These are phyloP conservation scores for Termitomyces sp. DNA, from an alignment of 768 basidiomycete species.

Conservation along the genomic window DNA sequence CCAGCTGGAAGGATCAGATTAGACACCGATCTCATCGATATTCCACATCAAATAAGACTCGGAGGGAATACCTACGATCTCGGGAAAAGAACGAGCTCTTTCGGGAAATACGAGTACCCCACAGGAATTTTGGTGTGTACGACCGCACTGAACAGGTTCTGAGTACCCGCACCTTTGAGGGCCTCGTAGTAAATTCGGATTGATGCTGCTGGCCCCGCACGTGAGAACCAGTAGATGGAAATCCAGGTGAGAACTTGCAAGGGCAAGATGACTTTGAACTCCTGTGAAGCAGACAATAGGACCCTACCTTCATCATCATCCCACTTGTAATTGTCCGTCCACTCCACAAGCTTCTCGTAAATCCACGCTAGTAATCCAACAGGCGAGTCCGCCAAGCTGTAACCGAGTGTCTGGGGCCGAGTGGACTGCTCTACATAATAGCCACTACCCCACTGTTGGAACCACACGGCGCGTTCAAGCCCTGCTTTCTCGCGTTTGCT, in stretches of 20 bases:
- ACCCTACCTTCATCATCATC: constrained; percentile 49
- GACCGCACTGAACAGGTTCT: neutral
- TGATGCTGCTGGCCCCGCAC: constrained; percentile 54
- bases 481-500: constrained; percentile 30
- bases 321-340: constrained; percentile 50
- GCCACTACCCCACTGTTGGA: constrained; percentile 25
- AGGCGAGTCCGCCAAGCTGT: constrained; percentile 54
- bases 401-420: constrained; percentile 51
- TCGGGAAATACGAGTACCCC: constrained; percentile 53
- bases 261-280: neutral
- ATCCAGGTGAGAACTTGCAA: constrained; percentile 56
- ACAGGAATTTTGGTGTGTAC: constrained; percentile 32
- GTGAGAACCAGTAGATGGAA: constrained; percentile 59
- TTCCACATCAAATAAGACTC: neutral
- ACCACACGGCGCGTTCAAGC: constrained; percentile 25
- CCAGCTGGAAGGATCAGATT: constrained; percentile 34
- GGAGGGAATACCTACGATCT: constrained; percentile 13
- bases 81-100: constrained; percentile 34
- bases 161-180: constrained; percentile 13
- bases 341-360: constrained; percentile 46
- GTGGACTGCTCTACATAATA: constrained; percentile 41
- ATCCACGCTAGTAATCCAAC: constrained; percentile 52
- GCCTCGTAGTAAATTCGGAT: constrained; percentile 58
- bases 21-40: neutral
- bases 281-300: neutral